phyloP scores from a whole-genome alignment of 345 rosid species.

The Hibiscus trionum region DNA sequence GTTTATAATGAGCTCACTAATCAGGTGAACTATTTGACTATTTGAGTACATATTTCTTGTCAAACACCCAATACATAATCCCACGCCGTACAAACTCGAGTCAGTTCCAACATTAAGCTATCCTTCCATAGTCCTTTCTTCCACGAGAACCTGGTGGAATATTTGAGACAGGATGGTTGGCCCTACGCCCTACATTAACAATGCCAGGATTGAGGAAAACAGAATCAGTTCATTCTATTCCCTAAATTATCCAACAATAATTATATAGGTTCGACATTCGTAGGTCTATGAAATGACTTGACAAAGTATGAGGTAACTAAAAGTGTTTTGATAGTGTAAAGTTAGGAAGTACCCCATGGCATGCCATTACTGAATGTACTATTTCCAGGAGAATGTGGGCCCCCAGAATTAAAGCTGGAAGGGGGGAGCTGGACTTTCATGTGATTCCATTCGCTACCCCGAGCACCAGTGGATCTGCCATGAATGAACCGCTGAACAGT shows the following conservation, averaged over 20 bases:
- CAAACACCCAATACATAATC: conserved; percentile 41
- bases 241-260: background rate
- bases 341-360: conserved; percentile 74
- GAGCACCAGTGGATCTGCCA: conserved; percentile 44
- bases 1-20: conserved; percentile 48
- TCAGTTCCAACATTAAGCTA: conserved; percentile 40
- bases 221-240: conserved; percentile 5
- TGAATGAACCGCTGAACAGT: conserved; percentile 45
- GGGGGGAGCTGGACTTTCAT: conserved; percentile 61
- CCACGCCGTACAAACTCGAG: conserved; percentile 27
- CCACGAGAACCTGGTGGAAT: conserved; percentile 76
- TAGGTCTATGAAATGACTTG: background rate
- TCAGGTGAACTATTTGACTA: conserved; percentile 50
- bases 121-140: conserved; percentile 84
- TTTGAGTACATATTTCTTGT: conserved; percentile 40
- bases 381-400: conserved; percentile 74
- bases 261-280: background rate
- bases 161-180: conserved; percentile 56
- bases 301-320: background rate
- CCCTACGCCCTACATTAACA: conserved; percentile 63
- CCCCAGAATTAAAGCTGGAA: conserved; percentile 48
- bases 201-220: conserved; percentile 11
- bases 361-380: conserved; percentile 54
- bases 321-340: conserved; percentile 2
- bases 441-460: conserved; percentile 64